Evolutionary conservation across 345 rosid genomes (phyloP).

Genomic region (Syzygium oleosum): DNA sequence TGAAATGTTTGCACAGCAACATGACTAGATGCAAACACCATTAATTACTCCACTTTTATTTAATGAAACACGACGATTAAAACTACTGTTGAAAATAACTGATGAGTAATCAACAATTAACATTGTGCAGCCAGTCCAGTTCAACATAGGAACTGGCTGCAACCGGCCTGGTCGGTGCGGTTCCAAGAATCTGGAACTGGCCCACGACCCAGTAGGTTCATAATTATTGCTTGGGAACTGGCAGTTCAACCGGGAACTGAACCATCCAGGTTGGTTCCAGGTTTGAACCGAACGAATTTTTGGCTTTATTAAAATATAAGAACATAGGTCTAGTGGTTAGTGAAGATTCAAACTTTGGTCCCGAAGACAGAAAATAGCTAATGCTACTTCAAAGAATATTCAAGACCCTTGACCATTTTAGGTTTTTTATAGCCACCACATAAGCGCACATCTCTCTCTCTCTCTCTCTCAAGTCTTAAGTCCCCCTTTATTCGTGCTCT

Average conservation of each 20-base stretch:
- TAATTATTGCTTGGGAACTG: not conserved
- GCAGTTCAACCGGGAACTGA: not conserved
- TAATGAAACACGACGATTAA: not conserved
- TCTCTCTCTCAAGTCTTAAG: not conserved
- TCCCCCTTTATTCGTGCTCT: not conserved
- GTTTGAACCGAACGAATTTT: not conserved
- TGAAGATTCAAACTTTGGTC: not conserved
- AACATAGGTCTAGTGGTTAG: not conserved
- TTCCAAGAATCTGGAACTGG: not conserved
- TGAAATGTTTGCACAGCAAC: not conserved
- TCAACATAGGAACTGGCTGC: not conserved
- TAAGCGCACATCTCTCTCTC: not conserved
- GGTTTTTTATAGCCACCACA: not conserved
- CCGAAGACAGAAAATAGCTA: not conserved
- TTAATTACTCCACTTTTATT: not conserved
- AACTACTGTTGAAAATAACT: not conserved
- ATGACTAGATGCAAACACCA: not conserved
- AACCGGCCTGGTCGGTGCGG: not conserved
- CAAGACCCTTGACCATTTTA: not conserved
- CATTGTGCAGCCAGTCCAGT: not conserved
- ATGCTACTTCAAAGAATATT: not conserved
- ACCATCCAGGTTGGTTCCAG: not conserved
- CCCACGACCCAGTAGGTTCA: not conserved
- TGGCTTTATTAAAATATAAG: not conserved
- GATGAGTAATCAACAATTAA: not conserved